Evolutionary conservation across 805 yeast species (phyloP), one percentile per base, ranked within the genome.

Genomic region (Maudiozyma bulderi): DNA sequence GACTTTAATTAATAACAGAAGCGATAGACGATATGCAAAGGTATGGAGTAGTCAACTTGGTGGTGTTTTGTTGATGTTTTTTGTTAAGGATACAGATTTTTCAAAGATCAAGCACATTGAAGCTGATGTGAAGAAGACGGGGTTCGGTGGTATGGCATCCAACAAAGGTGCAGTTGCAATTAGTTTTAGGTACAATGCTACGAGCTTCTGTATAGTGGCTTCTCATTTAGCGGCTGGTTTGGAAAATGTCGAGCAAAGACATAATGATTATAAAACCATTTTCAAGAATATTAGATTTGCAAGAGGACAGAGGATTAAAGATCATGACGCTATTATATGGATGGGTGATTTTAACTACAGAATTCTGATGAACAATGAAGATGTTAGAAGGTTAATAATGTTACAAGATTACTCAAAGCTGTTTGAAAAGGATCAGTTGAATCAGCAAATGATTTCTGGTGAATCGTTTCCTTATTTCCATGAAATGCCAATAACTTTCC

Each of bases 141-240:
- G 99, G 0, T 74, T 91, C 46, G 95, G 96, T 33, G 99, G 99
- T 6, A 81, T 89, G 67, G 82, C 95, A 49, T 84, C 78, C 0
- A 82, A 81, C 57, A 82, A 87, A 63, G 96, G 96, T 4, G 95
- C 86, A 2, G 78, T 86, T 42, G 82, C 85, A 0, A 78, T 84
- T 3, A 76, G 90, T 53, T 74, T 87, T 58, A 69, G 74, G 28
- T 75, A 82, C 51, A 80, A 83, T 11, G 80, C 80, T 33, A 80
- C 91, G 9, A 78, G 77, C 31, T 67, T 93, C 46, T 87, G 96
- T 58, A 78, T 91, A 54, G 80, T 91, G 10, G 81, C 82, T 3
- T 81, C 95, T 3, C 99, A 93, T 71, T 72, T 93, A 50, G 97
- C 98, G 0, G 99, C 99, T 2, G 99, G 99, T 0, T 76, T 84